Evolutionary conservation across 169 alveolate genomes (phyloP), one percentile per base, ranked within the genome.

Genomic region (Miamiensis avidus): DNA sequence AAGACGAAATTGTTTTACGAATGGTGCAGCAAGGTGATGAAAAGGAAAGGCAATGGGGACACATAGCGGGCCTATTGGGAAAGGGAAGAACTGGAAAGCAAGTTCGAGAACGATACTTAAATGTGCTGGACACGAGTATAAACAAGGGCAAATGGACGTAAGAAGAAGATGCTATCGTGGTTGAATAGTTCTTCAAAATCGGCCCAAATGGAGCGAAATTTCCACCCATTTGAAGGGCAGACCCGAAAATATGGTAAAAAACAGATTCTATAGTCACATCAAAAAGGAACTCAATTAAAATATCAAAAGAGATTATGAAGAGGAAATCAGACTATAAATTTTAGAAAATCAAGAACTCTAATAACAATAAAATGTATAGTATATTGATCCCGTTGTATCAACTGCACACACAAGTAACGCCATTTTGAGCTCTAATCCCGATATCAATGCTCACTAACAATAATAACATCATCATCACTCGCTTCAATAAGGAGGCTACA

Each of bases 71-170:
- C 29, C 49, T 69, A 33, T 33, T 82, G 20, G 84, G 75, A 1
- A 32, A 20, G 31, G 81, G 74, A n/a, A 86, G 90, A 32, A 89
- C 86, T 29, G 95, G 97, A 4, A 94, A 94, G 79, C 89, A 94
- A 87, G 88, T 94, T 77, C 73, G 97, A 69, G 97, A 94, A 81
- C 78, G 97, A 85, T 94, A 94, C 93, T 88, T 78, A n/a, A 94
- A 92, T 78, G 89, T 88, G 74, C 90, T 94, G 29, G 88, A 89
- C 83, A 93, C 95, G 25, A 84, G 86, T 26, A 90, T 94, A 30
- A 90, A 91, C 31, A 87, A 89, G 69, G 85, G 85, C 27, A 88
- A 89, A 6, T 83, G 82, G 82, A 83, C 84, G 20, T 29, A 75
- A 30, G 74, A 86, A 32, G 90, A 86, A 75, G 90, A 86, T 75